These are phyloP conservation scores for Pholiota conissans DNA, from an alignment of 768 basidiomycete species.

Conservation along the genomic window DNA sequence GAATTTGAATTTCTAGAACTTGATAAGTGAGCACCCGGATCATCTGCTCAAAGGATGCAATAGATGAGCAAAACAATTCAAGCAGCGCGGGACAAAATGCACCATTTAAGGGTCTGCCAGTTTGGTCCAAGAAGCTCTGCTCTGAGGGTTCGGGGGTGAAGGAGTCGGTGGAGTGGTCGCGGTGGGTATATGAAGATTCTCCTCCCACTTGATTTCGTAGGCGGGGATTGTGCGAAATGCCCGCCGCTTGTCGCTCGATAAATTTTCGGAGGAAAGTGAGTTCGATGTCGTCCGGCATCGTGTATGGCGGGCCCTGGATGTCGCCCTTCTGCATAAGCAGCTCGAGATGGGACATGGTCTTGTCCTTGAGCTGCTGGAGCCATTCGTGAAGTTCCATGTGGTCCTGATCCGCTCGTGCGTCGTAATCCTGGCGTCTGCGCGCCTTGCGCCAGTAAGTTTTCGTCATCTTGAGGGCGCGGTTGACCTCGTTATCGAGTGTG, in stretches of 20 bases:
- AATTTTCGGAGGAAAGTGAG: constrained; percentile 79
- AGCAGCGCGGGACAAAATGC: constrained; percentile 5
- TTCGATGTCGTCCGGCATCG: constrained; percentile 79
- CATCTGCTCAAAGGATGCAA: constrained; percentile 5
- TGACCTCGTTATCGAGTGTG: constrained; percentile 75
- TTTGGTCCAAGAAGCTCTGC: constrained; percentile 38
- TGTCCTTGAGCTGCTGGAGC: constrained; percentile 86
- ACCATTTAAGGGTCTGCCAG: constrained; percentile 31
- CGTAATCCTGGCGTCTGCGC: constrained; percentile 81
- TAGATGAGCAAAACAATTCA: not conserved
- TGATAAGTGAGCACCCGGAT: constrained; percentile 28
- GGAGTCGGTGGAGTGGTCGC: constrained; percentile 47
- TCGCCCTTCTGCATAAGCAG: constrained; percentile 87
- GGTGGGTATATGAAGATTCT: constrained; percentile 35
- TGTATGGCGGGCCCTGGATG: constrained; percentile 79
- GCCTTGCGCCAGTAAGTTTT: constrained; percentile 87
- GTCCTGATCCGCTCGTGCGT: constrained; percentile 82
- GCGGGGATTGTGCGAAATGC: constrained; percentile 78
- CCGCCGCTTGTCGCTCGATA: constrained; percentile 75
- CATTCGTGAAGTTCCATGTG: constrained; percentile 90
- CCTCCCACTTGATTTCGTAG: constrained; percentile 54
- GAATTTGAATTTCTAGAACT: constrained; percentile 50
- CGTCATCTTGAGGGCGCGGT: constrained; percentile 77
- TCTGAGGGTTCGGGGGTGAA: constrained; percentile 51
- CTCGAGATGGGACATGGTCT: constrained; percentile 86